These are phyloP conservation scores for Teunomyces atbi DNA, from an alignment of 805 yeast genomes.

Conservation along the genomic window DNA sequence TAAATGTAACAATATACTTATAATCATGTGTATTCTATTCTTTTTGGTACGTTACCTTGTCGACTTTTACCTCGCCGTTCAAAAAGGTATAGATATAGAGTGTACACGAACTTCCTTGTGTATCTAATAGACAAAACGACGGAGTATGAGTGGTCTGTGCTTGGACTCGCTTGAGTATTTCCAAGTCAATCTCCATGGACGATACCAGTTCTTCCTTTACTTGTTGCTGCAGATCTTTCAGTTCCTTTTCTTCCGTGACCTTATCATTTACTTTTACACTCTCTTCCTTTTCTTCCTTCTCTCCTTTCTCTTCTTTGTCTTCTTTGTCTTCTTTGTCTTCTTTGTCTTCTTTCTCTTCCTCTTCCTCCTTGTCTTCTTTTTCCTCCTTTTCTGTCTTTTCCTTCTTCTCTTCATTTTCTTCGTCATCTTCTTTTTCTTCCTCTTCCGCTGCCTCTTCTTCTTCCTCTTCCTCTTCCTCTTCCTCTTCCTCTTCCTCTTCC, in stretches of 20 bases:
- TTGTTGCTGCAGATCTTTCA: neutral
- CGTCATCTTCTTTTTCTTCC: slow-evolving; percentile 3
- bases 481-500: slow-evolving; percentile 45
- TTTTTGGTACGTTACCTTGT: slow-evolving; percentile 52
- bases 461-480: slow-evolving; percentile 21
- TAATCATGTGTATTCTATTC: slow-evolving; percentile 3
- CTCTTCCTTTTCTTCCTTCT: slow-evolving; percentile 11
- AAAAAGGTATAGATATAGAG: slow-evolving; percentile 80
- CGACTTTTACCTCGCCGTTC: slow-evolving; percentile 85
- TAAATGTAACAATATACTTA: neutral
- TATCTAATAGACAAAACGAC: slow-evolving; percentile 84
- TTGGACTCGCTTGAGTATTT: slow-evolving; percentile 15
- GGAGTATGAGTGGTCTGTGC: slow-evolving; percentile 48
- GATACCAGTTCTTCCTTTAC: neutral
- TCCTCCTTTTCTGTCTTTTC: slow-evolving; percentile 8
- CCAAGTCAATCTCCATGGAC: slow-evolving; percentile 9
- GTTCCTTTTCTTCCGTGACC: neutral
- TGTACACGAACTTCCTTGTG: slow-evolving; percentile 75
- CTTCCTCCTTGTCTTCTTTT: slow-evolving; percentile 8
- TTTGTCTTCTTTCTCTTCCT: neutral
- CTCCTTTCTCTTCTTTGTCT: slow-evolving; percentile 12
- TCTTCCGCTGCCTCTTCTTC: slow-evolving; percentile 8
- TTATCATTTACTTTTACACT: slow-evolving; percentile 3
- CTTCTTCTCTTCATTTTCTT: slow-evolving; percentile 6
- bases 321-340: slow-evolving; percentile 6